Evolutionary conservation across 345 rosid genomes (phyloP).

Genomic region (Physaria fendleri): DNA sequence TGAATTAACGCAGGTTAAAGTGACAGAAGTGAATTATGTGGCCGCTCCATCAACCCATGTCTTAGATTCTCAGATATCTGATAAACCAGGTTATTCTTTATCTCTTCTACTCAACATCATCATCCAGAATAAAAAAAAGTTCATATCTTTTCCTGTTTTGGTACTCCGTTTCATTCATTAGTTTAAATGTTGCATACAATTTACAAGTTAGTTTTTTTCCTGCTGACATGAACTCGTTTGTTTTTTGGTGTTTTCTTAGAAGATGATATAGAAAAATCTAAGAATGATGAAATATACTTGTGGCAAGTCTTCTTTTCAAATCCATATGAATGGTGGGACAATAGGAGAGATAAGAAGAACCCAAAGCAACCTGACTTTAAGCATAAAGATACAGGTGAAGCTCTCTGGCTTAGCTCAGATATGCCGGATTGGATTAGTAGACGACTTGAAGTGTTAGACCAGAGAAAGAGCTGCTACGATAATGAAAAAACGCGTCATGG

Average conservation of each 20-base stretch:
- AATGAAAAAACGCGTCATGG: constrained; percentile 11
- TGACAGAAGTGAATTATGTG: constrained; percentile 45
- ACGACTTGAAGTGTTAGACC: constrained; percentile 55
- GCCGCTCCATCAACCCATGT: constrained; percentile 25
- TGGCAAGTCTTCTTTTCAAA: constrained; percentile 71
- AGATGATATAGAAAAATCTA: constrained; percentile 6
- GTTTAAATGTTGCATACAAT: background rate
- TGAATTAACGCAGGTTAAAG: constrained; percentile 42
- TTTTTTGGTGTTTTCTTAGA: constrained; percentile 8
- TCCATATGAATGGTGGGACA: constrained; percentile 86
- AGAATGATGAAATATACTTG: constrained; percentile 38
- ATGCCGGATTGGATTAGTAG: constrained; percentile 63
- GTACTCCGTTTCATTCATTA: background rate
- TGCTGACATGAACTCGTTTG: background rate
- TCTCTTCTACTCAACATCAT: background rate
- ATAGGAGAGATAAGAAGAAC: constrained; percentile 46
- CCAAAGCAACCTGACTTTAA: constrained; percentile 58
- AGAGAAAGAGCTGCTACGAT: constrained; percentile 21
- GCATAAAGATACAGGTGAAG: constrained; percentile 65
- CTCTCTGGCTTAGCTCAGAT: constrained; percentile 50
- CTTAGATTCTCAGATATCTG: constrained; percentile 2
- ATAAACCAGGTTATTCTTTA: constrained; percentile 38
- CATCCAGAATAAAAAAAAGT: background rate
- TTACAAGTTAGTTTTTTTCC: background rate
- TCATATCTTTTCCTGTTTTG: background rate